Percentiles rank a stretch among this genome's conserved stretches.
Evolutionary conservation across 345 rosid species (phyloP).

Genomic region (Corymbia maculata): DNA sequence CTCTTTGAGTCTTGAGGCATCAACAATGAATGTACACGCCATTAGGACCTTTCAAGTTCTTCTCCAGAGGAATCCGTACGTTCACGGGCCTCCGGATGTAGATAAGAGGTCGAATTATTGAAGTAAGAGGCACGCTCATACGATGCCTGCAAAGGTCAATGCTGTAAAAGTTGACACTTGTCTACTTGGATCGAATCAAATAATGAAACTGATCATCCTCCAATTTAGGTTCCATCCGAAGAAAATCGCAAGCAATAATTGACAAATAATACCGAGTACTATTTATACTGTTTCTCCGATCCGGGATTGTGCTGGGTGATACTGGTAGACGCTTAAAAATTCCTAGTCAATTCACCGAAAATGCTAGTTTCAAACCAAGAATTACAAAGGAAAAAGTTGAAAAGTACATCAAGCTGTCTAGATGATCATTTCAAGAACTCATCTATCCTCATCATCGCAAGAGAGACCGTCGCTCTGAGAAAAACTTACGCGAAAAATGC

Average conservation of each 20-base stretch:
- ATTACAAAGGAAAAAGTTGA: neutral
- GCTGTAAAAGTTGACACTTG: neutral
- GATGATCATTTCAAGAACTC: neutral
- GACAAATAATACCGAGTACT: neutral
- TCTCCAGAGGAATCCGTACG: too few relatives aligned
- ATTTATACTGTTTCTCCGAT: neutral
- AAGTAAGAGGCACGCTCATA: neutral
- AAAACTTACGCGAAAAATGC: neutral
- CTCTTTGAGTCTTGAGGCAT: too few relatives aligned
- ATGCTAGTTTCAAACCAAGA: neutral
- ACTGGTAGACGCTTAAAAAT: neutral
- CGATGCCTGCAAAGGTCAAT: neutral
- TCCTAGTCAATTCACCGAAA: neutral
- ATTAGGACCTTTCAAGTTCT: too few relatives aligned
- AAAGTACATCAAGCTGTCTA: neutral
- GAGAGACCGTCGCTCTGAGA: neutral
- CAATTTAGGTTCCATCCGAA: neutral
- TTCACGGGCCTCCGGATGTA: too few relatives aligned
- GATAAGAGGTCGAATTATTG: too few relatives aligned
- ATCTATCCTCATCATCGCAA: neutral
- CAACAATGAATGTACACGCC: too few relatives aligned
- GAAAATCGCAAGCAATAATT: neutral
- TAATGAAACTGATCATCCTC: neutral
- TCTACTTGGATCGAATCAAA: neutral
- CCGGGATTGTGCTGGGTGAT: neutral